Percentiles rank a stretch among this genome's conserved stretches.
phyloP scores from a whole-genome alignment of 306 rosid species.

The Arachis hypogaea region DNA sequence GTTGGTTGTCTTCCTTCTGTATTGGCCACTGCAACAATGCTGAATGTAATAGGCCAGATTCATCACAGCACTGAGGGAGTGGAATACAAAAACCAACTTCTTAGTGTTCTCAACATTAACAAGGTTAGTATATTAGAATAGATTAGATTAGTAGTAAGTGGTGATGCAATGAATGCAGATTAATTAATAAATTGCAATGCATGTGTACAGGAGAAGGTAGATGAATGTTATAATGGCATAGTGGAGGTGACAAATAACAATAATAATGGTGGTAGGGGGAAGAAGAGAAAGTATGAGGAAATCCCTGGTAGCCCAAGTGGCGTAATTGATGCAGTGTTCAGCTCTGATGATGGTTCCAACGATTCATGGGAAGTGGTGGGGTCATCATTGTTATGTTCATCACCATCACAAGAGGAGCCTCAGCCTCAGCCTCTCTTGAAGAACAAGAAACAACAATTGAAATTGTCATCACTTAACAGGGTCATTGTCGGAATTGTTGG shows the following conservation, averaged over 20 bases:
- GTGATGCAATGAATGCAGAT: conserved; percentile 32
- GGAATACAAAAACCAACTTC: conserved; percentile 72
- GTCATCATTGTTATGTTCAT: conserved; percentile 54
- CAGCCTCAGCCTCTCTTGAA: conserved; percentile 35
- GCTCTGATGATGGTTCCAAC: conserved; percentile 74
- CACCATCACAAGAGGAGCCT: conserved; percentile 46
- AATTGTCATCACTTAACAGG: conserved; percentile 53
- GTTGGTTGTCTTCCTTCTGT: conserved; percentile 86
- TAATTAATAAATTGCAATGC: conserved; percentile 11
- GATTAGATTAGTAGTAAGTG: conserved; percentile 22
- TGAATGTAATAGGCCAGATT: conserved; percentile 72
- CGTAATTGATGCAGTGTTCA: conserved; percentile 64
- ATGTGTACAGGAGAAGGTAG: conserved; percentile 74
- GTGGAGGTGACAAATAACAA: conserved; percentile 42
- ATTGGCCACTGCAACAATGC: conserved; percentile 89
- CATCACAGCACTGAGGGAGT: conserved; percentile 56
- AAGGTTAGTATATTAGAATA: conserved; percentile 50
- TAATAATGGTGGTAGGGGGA: conserved; percentile 8
- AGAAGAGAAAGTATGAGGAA: conserved; percentile 58
- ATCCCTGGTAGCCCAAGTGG: conserved; percentile 81
- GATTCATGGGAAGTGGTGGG: conserved; percentile 80
- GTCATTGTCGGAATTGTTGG: conserved; percentile 63
- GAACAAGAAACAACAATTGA: conserved; percentile 58
- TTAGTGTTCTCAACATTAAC: conserved; percentile 64
- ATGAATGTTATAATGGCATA: conserved; percentile 66